Evolutionary conservation across 352 stramenopile species (phyloP), one percentile per base, ranked within the genome.

Genomic region (Phytophthora pseudosyringae): DNA sequence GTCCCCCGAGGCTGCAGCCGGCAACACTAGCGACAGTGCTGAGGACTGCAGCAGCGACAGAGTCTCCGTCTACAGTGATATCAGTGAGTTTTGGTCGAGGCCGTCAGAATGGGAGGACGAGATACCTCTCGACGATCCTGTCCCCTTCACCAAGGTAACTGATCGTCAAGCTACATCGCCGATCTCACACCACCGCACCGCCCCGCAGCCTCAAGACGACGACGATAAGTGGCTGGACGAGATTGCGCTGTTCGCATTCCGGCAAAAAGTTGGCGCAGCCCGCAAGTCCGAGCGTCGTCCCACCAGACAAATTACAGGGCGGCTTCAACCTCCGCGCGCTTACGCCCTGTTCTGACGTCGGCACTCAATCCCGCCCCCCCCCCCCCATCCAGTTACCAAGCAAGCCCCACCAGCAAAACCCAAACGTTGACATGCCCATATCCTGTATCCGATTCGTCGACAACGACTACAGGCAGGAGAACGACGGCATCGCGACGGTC

Each of bases 71-170:
- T 59, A 63, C 53, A 73, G 53, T 51, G 59, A 73, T 33, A 69
- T 73, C 43, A 76, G 64, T 28, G 63, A 67, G 18, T 73, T 70
- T 38, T 73, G 63, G 68, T 61, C 64, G n/a, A 62, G 59, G 26
- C 35, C 47, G 9, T 72, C 68, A 8, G 57, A 69, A 11, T 50
- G 40, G 31, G 53, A 73, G 16, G 26, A 60, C 41, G 53, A 62
- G 36, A 58, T 56, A 16, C n/a, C 16, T 5, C 39, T 41, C 51
- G 1, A 52, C 15, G 12, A 36, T 12, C 29, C 7, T 25, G 13
- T 4, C n/a, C 15, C 12, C 8, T 9, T 11, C 29, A 8, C 21
- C 35, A 58, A 15, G 5, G 11, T 18, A 26, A 11, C 16, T 28
- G 5, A 12, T 5, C 13, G 49, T 35, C 26, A 36, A 25, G 18